A percentile compares a stretch with the other conserved stretches of the same genome.
phyloP scores from a whole-genome alignment of 345 rosid genomes.

The Sonneratia alba region DNA sequence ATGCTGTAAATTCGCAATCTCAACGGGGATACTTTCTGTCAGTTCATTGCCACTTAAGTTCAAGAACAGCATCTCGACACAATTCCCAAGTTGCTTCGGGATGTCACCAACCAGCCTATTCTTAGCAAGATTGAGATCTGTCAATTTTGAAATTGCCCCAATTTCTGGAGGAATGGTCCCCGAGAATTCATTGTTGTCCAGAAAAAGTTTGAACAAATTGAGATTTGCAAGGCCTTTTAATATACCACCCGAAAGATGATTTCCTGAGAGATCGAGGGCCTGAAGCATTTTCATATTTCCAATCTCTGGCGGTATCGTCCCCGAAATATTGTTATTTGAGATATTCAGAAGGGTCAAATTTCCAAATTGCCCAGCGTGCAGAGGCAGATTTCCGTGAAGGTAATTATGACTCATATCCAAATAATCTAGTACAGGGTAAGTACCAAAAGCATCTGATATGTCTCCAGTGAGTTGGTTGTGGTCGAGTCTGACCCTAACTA shows the following conservation, averaged over 20 bases:
- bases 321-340: slow-evolving; percentile 7
- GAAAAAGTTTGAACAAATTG: neutral
- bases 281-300: slow-evolving; percentile 2
- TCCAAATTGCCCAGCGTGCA: neutral
- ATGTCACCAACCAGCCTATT: slow-evolving; percentile 9
- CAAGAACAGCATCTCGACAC: neutral
- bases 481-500: slow-evolving; percentile 11
- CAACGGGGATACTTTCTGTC: neutral
- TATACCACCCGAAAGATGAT: slow-evolving; percentile 6
- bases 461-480: slow-evolving; percentile 25
- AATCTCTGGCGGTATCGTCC: slow-evolving; percentile 9
- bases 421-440: slow-evolving; percentile 5
- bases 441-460: slow-evolving; percentile 7
- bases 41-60: slow-evolving; percentile 11
- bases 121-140: neutral
- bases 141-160: neutral
- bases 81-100: neutral
- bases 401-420: slow-evolving; percentile 11
- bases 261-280: slow-evolving; percentile 5
- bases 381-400: neutral
- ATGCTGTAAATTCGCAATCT: neutral
- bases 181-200: slow-evolving; percentile 2
- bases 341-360: slow-evolving; percentile 9
- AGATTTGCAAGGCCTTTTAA: slow-evolving; percentile 4
- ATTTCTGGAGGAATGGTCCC: slow-evolving; percentile 10